Percentiles rank a stretch among this genome's conserved stretches.
Conservation (phyloP, 495 filamentous ascomycete species). For the Penicillium herquei region DNA sequence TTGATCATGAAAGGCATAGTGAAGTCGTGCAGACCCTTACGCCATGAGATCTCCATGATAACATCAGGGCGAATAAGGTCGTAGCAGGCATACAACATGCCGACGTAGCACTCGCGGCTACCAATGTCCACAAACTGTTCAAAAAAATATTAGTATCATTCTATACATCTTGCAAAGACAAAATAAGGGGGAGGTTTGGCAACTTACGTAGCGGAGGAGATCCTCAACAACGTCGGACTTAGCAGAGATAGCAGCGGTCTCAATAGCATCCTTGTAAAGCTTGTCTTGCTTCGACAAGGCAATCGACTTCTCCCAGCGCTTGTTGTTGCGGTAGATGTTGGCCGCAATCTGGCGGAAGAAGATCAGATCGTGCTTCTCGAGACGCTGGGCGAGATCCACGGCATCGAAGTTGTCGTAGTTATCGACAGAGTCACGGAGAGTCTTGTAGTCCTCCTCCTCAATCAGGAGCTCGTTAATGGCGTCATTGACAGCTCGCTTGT, state of each 20-base stretch:
- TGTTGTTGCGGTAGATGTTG: slow-evolving; percentile 99
- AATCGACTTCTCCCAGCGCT: slow-evolving; percentile 99
- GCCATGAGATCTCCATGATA: slow-evolving; percentile 96
- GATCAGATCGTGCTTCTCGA: slow-evolving; percentile 95
- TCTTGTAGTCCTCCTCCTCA: slow-evolving; percentile 99
- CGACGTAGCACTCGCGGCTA: slow-evolving; percentile 97
- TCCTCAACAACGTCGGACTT: slow-evolving; percentile 94
- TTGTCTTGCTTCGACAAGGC: slow-evolving; percentile 98
- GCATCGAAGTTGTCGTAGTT: slow-evolving; percentile 99
- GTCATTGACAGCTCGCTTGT: slow-evolving; percentile 96
- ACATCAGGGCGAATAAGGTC: slow-evolving; percentile 90
- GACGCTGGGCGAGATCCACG: slow-evolving; percentile 87
- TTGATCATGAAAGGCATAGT: slow-evolving; percentile 99
- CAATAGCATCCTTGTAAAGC: slow-evolving; percentile 99
- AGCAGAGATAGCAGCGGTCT: slow-evolving; percentile 93
- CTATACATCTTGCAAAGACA: not conserved
- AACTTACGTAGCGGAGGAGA: slow-evolving; percentile 88
- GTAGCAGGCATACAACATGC: slow-evolving; percentile 98
- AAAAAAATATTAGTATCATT: slow-evolving; percentile 28
- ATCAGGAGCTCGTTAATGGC: slow-evolving; percentile 98
- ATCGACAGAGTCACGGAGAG: slow-evolving; percentile 93
- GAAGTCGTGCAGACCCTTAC: slow-evolving; percentile 90
- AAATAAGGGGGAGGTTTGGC: slow-evolving; percentile 7
- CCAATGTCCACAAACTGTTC: slow-evolving; percentile 96
- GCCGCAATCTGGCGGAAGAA: slow-evolving; percentile 99